A percentile compares a stretch with the other conserved stretches of the same genome.
These are phyloP conservation scores for Leccinellum luteum DNA, from an alignment of 768 basidiomycete species.

Conservation along the genomic window DNA sequence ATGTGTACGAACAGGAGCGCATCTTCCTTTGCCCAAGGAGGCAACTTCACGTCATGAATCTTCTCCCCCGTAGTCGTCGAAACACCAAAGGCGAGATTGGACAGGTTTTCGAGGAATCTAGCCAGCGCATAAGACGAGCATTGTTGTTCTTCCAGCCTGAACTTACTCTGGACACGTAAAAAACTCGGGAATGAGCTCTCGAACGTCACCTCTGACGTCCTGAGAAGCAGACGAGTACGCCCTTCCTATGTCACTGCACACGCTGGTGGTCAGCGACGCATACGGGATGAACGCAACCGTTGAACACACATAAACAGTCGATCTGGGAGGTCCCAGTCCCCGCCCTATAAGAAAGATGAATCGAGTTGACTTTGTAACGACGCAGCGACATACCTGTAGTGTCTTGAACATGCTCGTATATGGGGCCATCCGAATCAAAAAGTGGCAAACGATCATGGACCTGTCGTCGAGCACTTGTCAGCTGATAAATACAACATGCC, in stretches of 20 bases:
- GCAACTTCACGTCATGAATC: slow-evolving; percentile 85
- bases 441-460: slow-evolving; percentile 96
- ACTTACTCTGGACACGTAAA: slow-evolving; percentile 76
- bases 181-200: slow-evolving; percentile 91
- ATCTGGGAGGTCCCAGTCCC: slow-evolving; percentile 93
- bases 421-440: slow-evolving; percentile 83
- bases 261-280: slow-evolving; percentile 5
- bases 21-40: slow-evolving; percentile 86
- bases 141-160: not conserved
- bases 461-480: slow-evolving; percentile 13
- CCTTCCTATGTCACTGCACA: slow-evolving; percentile 65
- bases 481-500: not conserved
- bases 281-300: too few species aligned
- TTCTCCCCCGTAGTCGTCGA: slow-evolving; percentile 71
- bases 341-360: slow-evolving; percentile 54
- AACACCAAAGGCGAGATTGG: slow-evolving; percentile 76
- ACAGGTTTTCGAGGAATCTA: slow-evolving; percentile 81
- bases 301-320: slow-evolving; percentile 72
- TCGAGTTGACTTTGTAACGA: not conserved
- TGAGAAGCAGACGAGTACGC: slow-evolving; percentile 82
- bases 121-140: not conserved
- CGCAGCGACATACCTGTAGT: slow-evolving; percentile 46
- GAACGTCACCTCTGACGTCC: slow-evolving; percentile 87
- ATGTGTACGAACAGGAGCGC: slow-evolving; percentile 77
- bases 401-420: slow-evolving; percentile 97